phyloP scores from a whole-genome alignment of 2,329 filamentous ascomycete genomes.

The Passalora sequoiae region DNA sequence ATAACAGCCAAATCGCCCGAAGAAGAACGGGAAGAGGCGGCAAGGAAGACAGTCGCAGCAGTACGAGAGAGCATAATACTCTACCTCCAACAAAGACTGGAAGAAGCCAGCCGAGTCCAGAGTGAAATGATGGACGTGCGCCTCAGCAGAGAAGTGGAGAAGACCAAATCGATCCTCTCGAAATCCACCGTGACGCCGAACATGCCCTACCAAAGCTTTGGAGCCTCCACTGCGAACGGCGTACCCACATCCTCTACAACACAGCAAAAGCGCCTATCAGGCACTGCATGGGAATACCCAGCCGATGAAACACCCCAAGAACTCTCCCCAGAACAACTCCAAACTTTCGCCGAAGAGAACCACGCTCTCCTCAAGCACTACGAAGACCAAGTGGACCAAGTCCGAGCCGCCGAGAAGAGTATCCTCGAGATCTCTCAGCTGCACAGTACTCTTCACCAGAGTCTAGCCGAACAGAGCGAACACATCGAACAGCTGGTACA shows the following conservation, averaged over 20 bases:
- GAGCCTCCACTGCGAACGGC: not conserved
- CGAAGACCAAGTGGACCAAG: slow-evolving; percentile 88
- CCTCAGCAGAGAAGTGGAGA: slow-evolving; percentile 78
- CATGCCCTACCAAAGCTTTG: slow-evolving; percentile 21
- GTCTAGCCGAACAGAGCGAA: slow-evolving; percentile 78
- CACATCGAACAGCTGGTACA: slow-evolving; percentile 84
- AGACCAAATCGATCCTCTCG: slow-evolving; percentile 77
- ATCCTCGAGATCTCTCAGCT: slow-evolving; percentile 88
- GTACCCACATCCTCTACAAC: not conserved
- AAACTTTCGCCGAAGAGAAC: slow-evolving; percentile 91
- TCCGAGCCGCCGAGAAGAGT: slow-evolving; percentile 83
- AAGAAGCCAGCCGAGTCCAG: slow-evolving; percentile 72
- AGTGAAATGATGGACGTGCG: slow-evolving; percentile 89
- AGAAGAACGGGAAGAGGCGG: slow-evolving; percentile 67
- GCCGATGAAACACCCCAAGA: slow-evolving; percentile 30
- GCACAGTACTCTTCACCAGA: slow-evolving; percentile 80
- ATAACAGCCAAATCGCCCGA: slow-evolving; percentile 55
- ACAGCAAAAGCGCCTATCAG: too few relatives aligned
- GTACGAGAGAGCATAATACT: slow-evolving; percentile 80
- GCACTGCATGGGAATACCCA: too few relatives aligned
- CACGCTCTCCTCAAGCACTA: slow-evolving; percentile 89
- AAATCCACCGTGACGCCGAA: slow-evolving; percentile 42
- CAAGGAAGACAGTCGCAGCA: slow-evolving; percentile 58
- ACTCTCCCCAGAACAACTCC: slow-evolving; percentile 77
- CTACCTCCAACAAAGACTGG: slow-evolving; percentile 70